These are phyloP conservation scores for Clarireedia monteithiana DNA, from an alignment of 2,329 filamentous ascomycete species.

Conservation along the genomic window DNA sequence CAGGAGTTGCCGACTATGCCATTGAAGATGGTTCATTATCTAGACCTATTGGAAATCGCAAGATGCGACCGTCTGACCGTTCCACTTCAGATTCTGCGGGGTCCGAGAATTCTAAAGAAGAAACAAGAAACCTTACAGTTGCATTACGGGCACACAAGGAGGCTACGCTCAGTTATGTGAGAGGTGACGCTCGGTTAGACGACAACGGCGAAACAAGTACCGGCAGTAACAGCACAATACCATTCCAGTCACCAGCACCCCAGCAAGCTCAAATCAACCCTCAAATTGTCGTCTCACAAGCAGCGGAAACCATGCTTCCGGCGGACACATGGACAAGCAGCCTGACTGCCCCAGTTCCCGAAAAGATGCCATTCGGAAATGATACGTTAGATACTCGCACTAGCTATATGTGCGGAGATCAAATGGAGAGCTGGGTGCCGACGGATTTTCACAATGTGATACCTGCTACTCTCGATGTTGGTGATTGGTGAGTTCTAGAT, in stretches of 20 bases:
- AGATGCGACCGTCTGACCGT: neutral
- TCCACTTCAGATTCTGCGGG: neutral
- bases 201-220: neutral
- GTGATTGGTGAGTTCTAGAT: neutral
- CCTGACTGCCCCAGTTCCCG: neutral
- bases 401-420: neutral
- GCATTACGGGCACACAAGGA: neutral
- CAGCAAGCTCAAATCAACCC: neutral
- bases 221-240: neutral
- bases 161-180: neutral
- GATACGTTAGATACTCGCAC: neutral
- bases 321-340: no score
- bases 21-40: neutral
- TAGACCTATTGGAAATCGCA: neutral
- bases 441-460: slow-evolving; percentile 1
- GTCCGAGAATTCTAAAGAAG: neutral
- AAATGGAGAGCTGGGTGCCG: neutral
- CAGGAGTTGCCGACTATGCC: neutral
- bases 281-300: no score
- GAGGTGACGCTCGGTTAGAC: neutral
- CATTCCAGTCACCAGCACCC: neutral
- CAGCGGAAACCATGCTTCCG: no score
- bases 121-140: neutral
- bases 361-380: neutral
- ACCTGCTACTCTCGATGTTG: neutral